Base-by-base conservation (phyloP, 1,139 yeast species). In the Zygoascus meyerae region DNA sequence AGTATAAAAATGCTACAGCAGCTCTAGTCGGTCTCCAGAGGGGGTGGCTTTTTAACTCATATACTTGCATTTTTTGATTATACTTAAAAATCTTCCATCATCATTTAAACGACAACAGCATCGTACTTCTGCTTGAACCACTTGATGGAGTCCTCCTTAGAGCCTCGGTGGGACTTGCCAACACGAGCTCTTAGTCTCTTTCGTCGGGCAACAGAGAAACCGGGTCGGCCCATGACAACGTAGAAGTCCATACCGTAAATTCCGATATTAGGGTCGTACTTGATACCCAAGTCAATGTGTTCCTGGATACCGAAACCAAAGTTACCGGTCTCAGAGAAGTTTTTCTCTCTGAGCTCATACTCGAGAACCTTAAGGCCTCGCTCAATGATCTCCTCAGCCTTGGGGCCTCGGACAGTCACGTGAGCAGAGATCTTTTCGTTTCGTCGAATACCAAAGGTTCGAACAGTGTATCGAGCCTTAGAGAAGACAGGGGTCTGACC, bases 401-500 rank as follows among this genome's bases (percentile, higher is more conserved):
- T 71, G 79, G 98, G 97, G 68, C 99, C 99, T 82, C 99, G 89
- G 76, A 92, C 81, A 72, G 99, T 92, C 64, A 92, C 99, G 78
- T 92, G 98, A 65, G 90, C 97, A 61, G 98, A 89, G 70, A 92
- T 92, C 84, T 92, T 90, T 79, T 92, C 99, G 79, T 92, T 92
- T 86, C 99, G 87, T 84, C 99, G 89, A 83, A 92, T 92, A 83
- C 97, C 96, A 77, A 92, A 92, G 59, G 97, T 86, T 86, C 99
- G 87, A 72, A 92, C 97, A 63, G 98, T 92, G 89, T 92, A 92
- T 81, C 98, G 86, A 68, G 98, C 98, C 85, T 94, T 92, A 68
- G 98, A 90, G 78, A 87, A 96, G 67, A 92, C 99, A 74, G 98
- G 98, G 68, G 98, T 92, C 80, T 92, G 99, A 89, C 98, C 98